Conservation (phyloP, 2,329 filamentous ascomycete genomes). For the Fusarium marasasianum region DNA sequence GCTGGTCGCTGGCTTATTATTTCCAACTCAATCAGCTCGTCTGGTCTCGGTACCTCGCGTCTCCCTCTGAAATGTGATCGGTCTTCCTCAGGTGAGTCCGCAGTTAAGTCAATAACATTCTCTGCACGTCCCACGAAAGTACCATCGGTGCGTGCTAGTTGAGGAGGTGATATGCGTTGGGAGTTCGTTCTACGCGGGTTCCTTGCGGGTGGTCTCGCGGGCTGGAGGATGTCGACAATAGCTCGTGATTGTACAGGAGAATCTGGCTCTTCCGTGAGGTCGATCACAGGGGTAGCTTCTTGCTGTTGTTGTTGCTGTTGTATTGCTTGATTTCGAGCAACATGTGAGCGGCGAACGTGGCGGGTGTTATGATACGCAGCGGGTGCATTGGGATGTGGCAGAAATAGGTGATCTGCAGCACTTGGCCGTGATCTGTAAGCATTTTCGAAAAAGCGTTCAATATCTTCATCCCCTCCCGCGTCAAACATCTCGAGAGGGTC, state of each 20-base stretch:
- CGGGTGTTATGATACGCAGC: conserved; percentile 14
- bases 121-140: conserved; percentile 49
- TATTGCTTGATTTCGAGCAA: not conserved
- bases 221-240: conserved; percentile 37
- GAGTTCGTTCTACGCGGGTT: conserved; percentile 56
- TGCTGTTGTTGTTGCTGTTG: conserved; percentile 23
- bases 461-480: conserved; percentile 33
- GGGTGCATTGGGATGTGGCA: conserved; percentile 26
- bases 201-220: conserved; percentile 36
- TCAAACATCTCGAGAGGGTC: conserved; percentile 34
- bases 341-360: conserved; percentile 6
- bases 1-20: conserved; percentile 37
- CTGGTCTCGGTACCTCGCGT: conserved; percentile 20
- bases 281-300: conserved; percentile 53
- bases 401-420: conserved; percentile 17
- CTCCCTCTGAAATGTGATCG: conserved; percentile 25
- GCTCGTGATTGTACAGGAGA: conserved; percentile 52
- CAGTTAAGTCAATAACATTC: conserved; percentile 63
- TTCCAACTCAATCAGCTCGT: conserved; percentile 45
- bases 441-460: conserved; percentile 24
- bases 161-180: conserved; percentile 53
- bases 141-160: conserved; percentile 56
- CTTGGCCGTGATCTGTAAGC: not conserved
- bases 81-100: conserved; percentile 54
- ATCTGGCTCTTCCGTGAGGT: conserved; percentile 62